These are phyloP conservation scores for Phylloporus sp. DNA, from an alignment of 768 basidiomycete genomes.

Conservation along the genomic window DNA sequence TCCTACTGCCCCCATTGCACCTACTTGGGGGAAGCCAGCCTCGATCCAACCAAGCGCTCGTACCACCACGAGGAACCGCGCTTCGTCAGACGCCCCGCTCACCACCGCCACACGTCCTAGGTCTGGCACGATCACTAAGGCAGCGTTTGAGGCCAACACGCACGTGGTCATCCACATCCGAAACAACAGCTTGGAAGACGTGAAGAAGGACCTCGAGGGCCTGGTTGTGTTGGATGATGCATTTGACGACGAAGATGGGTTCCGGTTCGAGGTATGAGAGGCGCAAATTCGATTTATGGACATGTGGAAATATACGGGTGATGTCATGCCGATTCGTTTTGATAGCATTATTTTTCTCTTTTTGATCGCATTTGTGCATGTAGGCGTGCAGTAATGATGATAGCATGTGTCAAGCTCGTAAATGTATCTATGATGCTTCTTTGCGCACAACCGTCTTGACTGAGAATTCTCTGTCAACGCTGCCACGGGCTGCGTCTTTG, in stretches of 20 bases:
- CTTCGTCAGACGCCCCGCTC: not conserved
- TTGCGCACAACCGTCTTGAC: no score
- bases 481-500: no score
- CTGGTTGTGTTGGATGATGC: slow-evolving; percentile 28
- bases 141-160: slow-evolving; percentile 19
- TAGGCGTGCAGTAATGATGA: slow-evolving; percentile 7
- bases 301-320: slow-evolving; percentile 5
- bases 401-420: not conserved
- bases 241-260: slow-evolving; percentile 27
- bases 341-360: slow-evolving; percentile 1
- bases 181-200: slow-evolving; percentile 26
- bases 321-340: not conserved
- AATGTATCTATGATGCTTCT: not conserved
- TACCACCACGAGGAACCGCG: not conserved
- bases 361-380: slow-evolving; percentile 12
- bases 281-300: slow-evolving; percentile 14
- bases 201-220: slow-evolving; percentile 30
- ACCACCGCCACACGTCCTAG: slow-evolving; percentile 11
- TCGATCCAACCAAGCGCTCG: not conserved
- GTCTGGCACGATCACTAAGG: slow-evolving; percentile 25
- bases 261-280: slow-evolving; percentile 26
- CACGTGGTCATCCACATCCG: slow-evolving; percentile 15
- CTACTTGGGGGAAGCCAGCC: slow-evolving; percentile 8
- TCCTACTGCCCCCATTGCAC: slow-evolving; percentile 1
- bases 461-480: no score